Evolutionary conservation across 2,329 filamentous ascomycete genomes (phyloP).

Genomic region (Pseudofabraea citricarpa): DNA sequence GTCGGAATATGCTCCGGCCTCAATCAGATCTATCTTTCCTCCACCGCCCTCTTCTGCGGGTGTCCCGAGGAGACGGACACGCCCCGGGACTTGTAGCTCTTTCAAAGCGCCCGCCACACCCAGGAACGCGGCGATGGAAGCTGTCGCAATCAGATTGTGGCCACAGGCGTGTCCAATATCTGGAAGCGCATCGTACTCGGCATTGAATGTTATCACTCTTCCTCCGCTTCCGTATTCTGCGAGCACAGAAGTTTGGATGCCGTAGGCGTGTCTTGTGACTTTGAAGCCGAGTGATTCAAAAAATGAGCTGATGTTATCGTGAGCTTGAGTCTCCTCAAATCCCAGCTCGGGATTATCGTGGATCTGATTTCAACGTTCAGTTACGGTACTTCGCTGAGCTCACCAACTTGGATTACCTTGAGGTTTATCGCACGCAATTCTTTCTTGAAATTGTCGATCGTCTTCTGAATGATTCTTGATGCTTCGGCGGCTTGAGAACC

Average conservation of each 20-base stretch:
- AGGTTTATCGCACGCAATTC: neutral
- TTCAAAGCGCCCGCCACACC: conserved; percentile 23
- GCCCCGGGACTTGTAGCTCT: conserved; percentile 17
- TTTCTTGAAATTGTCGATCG: no score
- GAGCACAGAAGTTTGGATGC: conserved; percentile 44
- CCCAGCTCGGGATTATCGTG: conserved; percentile 42
- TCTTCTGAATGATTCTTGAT: no score
- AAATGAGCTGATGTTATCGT: conserved; percentile 40
- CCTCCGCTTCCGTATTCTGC: conserved; percentile 37
- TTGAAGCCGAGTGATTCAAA: conserved; percentile 38
- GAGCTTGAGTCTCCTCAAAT: conserved; percentile 44
- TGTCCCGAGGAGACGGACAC: conserved; percentile 26
- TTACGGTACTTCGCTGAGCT: neutral
- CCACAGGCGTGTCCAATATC: conserved; percentile 38
- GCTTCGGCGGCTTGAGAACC: no score
- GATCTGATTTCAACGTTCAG: conserved; percentile 23
- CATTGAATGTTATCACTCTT: conserved; percentile 34
- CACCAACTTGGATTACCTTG: neutral
- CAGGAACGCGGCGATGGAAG: conserved; percentile 32
- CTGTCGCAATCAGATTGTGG: conserved; percentile 38
- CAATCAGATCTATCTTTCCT: conserved; percentile 37
- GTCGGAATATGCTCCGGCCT: conserved; percentile 37
- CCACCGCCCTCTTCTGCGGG: conserved; percentile 24
- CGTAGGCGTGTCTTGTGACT: conserved; percentile 43
- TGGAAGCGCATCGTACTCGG: conserved; percentile 42